Percentiles rank a stretch among this genome's conserved stretches.
Evolutionary conservation across 2,329 filamentous ascomycete genomes (phyloP).

Genomic region (Lachnellula occidentalis): DNA sequence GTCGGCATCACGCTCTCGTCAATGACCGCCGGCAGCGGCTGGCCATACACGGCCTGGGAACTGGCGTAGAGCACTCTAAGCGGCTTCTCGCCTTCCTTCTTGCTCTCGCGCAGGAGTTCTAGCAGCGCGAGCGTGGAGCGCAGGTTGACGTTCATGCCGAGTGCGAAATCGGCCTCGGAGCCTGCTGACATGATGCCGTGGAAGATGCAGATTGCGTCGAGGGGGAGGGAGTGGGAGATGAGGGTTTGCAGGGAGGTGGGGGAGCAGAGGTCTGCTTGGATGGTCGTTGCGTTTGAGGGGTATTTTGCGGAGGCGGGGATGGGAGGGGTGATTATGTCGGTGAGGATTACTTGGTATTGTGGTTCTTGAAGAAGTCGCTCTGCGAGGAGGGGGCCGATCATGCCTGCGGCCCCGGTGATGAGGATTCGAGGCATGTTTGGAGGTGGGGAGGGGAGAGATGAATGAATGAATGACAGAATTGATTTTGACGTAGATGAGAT

Average conservation of each 20-base stretch:
- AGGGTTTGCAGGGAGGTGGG: conserved; percentile 28
- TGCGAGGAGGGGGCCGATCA: conserved; percentile 58
- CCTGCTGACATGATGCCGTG: conserved; percentile 62
- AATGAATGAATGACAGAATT: too few species aligned
- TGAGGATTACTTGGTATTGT: conserved; percentile 44
- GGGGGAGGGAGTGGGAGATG: conserved; percentile 25
- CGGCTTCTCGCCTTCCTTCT: not conserved
- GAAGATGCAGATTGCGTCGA: conserved; percentile 52
- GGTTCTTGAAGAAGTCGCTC: conserved; percentile 47
- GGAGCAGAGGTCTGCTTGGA: conserved; percentile 34
- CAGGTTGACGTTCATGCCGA: conserved; percentile 51
- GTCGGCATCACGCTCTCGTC: conserved; percentile 43
- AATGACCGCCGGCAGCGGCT: conserved; percentile 44
- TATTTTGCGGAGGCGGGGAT: conserved; percentile 37
- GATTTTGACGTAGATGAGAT: too few species aligned
- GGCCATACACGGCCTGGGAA: conserved; percentile 56
- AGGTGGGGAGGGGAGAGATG: not conserved
- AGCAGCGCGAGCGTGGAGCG: conserved; percentile 50
- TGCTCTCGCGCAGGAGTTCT: conserved; percentile 41
- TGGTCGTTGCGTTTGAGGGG: conserved; percentile 22
- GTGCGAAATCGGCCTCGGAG: conserved; percentile 52
- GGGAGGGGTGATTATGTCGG: conserved; percentile 49
- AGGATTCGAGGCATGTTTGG: conserved; percentile 40
- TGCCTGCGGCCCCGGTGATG: conserved; percentile 60
- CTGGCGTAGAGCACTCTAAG: conserved; percentile 53